Percentiles rank a stretch among this genome's conserved stretches.
phyloP scores from a whole-genome alignment of 371 early-diverging fungal genomes.

The Dinochytrium kinnereticum region DNA sequence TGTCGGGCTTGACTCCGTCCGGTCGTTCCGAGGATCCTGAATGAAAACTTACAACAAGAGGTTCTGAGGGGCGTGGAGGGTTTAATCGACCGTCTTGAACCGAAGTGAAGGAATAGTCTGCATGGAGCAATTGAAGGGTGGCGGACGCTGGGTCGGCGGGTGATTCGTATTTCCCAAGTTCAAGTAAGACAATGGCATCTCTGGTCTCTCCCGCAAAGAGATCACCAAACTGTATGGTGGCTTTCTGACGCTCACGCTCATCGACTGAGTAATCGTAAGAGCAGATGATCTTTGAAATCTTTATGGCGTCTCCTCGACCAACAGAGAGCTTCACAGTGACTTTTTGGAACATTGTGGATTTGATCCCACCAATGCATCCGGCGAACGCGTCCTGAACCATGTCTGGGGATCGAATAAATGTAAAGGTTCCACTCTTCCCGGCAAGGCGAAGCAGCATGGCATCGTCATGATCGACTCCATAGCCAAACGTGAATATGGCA shows the following conservation, averaged over 20 bases:
- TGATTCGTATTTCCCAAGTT: too few species aligned
- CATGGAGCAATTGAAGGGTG: neutral
- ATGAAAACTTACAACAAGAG: too few species aligned
- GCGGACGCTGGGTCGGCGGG: too few species aligned
- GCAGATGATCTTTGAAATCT: too few species aligned
- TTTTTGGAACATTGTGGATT: conserved; percentile 16
- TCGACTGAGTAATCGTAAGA: too few species aligned
- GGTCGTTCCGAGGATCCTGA: too few species aligned
- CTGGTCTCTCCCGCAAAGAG: conserved; percentile 31
- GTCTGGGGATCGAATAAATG: conserved; percentile 6
- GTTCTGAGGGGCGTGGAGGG: too few species aligned
- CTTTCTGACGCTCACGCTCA: too few species aligned
- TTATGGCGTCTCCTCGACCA: too few species aligned
- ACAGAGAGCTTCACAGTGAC: neutral
- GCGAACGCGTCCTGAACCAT: conserved; percentile 33
- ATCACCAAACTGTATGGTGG: conserved; percentile 16
- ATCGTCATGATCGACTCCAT: conserved; percentile 24
- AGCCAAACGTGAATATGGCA: conserved; percentile 33
- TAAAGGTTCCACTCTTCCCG: conserved; percentile 22
- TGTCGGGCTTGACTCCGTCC: neutral
- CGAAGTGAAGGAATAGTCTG: neutral
- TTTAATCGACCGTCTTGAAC: too few species aligned
- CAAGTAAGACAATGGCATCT: conserved; percentile 18
- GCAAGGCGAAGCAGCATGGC: conserved; percentile 10
- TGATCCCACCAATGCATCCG: conserved; percentile 29